Evolutionary conservation across 306 rosid genomes (phyloP).

Genomic region (Cercis canadensis): DNA sequence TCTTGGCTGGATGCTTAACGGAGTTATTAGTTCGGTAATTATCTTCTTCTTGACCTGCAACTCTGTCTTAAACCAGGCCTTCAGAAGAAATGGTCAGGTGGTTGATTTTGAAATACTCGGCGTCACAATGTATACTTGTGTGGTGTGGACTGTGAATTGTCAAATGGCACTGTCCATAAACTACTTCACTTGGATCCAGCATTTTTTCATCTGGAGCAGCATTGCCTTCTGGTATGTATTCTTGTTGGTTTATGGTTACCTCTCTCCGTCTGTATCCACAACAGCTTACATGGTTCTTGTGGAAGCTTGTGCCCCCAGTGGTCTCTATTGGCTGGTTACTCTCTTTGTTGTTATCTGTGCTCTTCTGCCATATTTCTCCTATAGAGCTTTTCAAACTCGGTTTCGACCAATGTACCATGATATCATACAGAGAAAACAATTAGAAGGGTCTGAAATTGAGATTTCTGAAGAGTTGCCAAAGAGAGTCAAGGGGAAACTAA

Average conservation of each 20-base stretch:
- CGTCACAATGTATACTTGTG: conserved; percentile 75
- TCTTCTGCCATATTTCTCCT: conserved; percentile 73
- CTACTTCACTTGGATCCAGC: conserved; percentile 97
- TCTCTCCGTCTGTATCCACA: conserved; percentile 65
- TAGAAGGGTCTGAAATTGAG: conserved; percentile 44
- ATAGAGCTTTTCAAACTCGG: conserved; percentile 77
- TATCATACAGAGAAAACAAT: conserved; percentile 62
- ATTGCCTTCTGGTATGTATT: conserved; percentile 76
- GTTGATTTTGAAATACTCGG: conserved; percentile 73
- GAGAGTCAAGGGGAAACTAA: conserved; percentile 46
- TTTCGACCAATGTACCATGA: conserved; percentile 83
- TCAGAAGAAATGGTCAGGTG: conserved; percentile 69
- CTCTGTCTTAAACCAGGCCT: conserved; percentile 61
- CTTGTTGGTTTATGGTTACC: conserved; percentile 64
- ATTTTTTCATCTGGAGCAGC: conserved; percentile 90
- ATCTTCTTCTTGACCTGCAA: conserved; percentile 77
- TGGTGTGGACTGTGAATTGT: conserved; percentile 87
- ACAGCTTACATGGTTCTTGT: conserved; percentile 80
- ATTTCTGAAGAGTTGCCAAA: conserved; percentile 48
- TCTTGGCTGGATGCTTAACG: conserved; percentile 82
- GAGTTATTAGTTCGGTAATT: conserved; percentile 68
- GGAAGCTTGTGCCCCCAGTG: conserved; percentile 80
- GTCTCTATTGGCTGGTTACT: conserved; percentile 73
- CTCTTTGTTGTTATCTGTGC: conserved; percentile 62
- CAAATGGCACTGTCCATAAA: conserved; percentile 89